Base-by-base conservation (phyloP, 768 basidiomycete genomes). In the Rhizopogon roseolus region DNA sequence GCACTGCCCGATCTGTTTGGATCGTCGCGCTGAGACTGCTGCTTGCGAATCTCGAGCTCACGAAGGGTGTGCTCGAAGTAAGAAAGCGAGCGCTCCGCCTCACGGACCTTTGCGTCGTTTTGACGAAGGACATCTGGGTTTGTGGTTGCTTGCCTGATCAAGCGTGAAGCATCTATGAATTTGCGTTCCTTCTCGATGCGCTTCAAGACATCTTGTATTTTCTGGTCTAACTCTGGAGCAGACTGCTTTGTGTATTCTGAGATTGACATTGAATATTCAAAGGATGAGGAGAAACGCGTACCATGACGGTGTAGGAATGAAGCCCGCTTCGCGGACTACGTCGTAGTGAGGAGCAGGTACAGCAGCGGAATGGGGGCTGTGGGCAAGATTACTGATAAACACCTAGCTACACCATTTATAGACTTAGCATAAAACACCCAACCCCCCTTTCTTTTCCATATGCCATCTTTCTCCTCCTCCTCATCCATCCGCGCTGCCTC, bases 111-210 rank as follows among this genome's bases (percentile, higher is more conserved):
- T 58, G 82, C 82, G 59, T 94, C 90, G 62, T 85, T 90, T 59
- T 81, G 79, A 57, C 86, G 79, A 49, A 91, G 74, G 45, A 95
- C 93, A 72, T 94, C 92, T 61, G 82, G 88, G 65, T 96, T 96
- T 41, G 75, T 81, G 32, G 93, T 94, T 2, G 93, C 93, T 68
- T 84, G 81, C 43, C 87, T 81, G 53, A 95, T 77, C 60, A 81
- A 79, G 66, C 87, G 82, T 28, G 86, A 84, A 16, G 86, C 93
- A 71, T 94, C 90, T 60, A 96, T 78, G 67, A 95, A 86, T 80
- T 92, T 94, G 72, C 88, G 88, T 75, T 96, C 92, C 36, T 88
- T 93, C 74, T 88, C 82, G 69, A 96, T 94, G 70, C 89, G 88
- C 72, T 83, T 87, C 75, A 86, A 83, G 64, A 94, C 85, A 71